Evolutionary conservation across 2,329 filamentous ascomycete species (phyloP).

Genomic region (Colletotrichum tamarilloi): DNA sequence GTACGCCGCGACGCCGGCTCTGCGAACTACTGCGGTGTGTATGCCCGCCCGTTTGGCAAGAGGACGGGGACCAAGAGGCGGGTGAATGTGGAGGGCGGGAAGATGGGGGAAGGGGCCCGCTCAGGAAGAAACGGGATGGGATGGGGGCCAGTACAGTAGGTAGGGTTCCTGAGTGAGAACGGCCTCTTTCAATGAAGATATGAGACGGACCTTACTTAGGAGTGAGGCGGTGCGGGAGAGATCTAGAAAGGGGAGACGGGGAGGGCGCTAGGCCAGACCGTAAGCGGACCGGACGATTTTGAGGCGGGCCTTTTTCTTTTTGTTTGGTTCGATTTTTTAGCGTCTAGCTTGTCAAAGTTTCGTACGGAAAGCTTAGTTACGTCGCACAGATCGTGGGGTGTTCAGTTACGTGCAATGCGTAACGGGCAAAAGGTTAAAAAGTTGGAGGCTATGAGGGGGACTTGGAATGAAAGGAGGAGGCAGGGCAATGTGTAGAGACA

Average conservation of each 20-base stretch:
- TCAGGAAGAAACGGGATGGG: background rate
- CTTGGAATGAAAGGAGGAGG: too few species aligned
- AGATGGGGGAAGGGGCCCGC: background rate
- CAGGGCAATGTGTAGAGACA: background rate
- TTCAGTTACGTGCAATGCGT: background rate
- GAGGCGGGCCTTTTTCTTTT: constrained; percentile 12
- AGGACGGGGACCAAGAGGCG: background rate
- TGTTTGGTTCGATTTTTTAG: background rate
- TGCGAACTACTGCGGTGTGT: background rate
- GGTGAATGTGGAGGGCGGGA: background rate
- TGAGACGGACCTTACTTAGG: background rate
- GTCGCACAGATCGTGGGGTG: constrained; percentile 2
- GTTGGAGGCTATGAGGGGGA: background rate
- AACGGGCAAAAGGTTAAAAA: background rate
- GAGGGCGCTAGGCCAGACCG: background rate
- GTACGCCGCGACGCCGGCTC: background rate
- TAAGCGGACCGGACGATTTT: constrained; percentile 5
- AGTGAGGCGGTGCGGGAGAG: background rate
- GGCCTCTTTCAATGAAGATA: background rate
- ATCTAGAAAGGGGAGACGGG: background rate
- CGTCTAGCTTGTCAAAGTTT: constrained; percentile 1
- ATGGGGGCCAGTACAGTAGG: background rate
- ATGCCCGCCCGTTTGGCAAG: background rate
- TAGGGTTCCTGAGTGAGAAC: background rate
- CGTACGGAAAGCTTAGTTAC: constrained; percentile 1